phyloP scores from a whole-genome alignment of 2,329 filamentous ascomycete species.

The Colletotrichum horii region DNA sequence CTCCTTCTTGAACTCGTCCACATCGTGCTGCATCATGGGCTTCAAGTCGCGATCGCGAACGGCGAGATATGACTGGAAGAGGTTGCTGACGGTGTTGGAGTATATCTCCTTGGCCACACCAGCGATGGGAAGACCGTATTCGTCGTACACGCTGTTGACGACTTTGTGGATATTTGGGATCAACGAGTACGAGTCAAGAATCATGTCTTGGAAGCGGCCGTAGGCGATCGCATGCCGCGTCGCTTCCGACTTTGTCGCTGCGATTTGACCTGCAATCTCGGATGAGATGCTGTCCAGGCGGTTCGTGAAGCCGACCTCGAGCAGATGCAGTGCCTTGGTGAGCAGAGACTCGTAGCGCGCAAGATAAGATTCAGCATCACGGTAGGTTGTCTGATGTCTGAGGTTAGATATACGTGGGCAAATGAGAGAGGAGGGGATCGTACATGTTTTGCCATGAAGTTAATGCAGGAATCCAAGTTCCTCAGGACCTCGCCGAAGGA shows the following conservation, averaged over 20 bases:
- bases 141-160: conserved; percentile 56
- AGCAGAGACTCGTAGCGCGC: conserved; percentile 86
- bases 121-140: conserved; percentile 50
- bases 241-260: conserved; percentile 61
- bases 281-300: conserved; percentile 58
- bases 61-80: conserved; percentile 59
- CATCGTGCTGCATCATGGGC: conserved; percentile 56
- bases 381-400: conserved; percentile 70
- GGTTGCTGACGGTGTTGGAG: conserved; percentile 56
- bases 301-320: conserved; percentile 62
- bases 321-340: conserved; percentile 66
- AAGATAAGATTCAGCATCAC: conserved; percentile 85
- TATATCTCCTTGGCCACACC: conserved; percentile 57
- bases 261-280: conserved; percentile 60
- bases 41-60: conserved; percentile 60
- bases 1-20: conserved; percentile 60
- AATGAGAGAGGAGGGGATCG: conserved; percentile 32
- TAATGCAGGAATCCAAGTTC: conserved; percentile 87
- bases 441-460: conserved; percentile 89
- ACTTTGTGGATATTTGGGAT: conserved; percentile 62
- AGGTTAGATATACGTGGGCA: background rate
- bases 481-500: conserved; percentile 88
- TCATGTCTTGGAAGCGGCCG: conserved; percentile 63
- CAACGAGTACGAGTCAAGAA: conserved; percentile 60
- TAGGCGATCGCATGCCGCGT: conserved; percentile 65